Conservation (phyloP, 805 yeast genomes). For the Brettanomyces bruxellensis region DNA sequence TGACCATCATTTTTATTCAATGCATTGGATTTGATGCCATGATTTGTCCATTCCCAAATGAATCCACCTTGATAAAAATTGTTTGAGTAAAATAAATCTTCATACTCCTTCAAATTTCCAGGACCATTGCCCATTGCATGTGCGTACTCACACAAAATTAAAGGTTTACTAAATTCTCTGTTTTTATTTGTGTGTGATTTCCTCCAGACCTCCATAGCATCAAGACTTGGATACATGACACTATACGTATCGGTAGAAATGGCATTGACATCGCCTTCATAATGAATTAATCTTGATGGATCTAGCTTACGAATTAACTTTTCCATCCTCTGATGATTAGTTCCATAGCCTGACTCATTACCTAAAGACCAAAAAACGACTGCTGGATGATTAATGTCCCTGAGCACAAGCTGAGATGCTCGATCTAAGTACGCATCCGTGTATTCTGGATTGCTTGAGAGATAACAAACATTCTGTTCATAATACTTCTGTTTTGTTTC, state of each 20-base stretch:
- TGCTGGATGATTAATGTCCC: not conserved
- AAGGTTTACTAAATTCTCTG: not conserved
- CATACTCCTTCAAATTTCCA: not conserved
- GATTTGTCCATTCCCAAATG: conserved; percentile 1
- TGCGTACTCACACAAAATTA: not conserved
- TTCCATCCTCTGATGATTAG: not conserved
- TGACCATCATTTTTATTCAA: not conserved
- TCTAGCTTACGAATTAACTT: not conserved
- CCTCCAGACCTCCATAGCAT: not conserved
- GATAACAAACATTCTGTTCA: not conserved
- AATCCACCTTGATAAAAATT: not conserved
- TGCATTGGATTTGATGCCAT: not conserved
- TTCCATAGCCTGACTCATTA: conserved; percentile 1
- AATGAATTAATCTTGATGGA: conserved; percentile 1
- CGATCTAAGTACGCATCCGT: not conserved
- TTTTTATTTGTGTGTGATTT: not conserved
- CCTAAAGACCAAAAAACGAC: not conserved
- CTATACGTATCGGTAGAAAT: not conserved
- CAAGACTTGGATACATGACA: not conserved
- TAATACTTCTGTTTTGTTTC: not conserved
- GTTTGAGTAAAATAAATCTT: not conserved
- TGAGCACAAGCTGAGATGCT: not conserved
- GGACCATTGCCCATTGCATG: conserved; percentile 2
- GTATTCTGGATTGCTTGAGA: conserved; percentile 1
- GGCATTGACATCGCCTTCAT: not conserved